phyloP scores from a whole-genome alignment of 2,329 filamentous ascomycete genomes.

The Calonectria pteridis region DNA sequence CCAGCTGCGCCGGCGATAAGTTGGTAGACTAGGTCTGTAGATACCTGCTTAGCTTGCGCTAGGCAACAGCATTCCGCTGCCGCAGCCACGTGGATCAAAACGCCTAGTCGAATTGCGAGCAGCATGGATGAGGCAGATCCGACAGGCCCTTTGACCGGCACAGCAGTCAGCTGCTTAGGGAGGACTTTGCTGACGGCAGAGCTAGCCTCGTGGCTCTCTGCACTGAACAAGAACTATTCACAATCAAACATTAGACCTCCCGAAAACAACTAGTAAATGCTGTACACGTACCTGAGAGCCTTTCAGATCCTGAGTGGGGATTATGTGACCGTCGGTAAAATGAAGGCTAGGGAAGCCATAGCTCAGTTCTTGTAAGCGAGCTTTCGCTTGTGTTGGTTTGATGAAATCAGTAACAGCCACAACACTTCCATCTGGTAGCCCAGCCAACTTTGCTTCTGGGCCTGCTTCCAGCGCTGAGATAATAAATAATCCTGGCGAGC shows the following conservation, averaged over 20 bases:
- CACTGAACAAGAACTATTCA: not conserved
- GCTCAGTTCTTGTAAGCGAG: not conserved
- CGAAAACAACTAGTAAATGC: too few species aligned
- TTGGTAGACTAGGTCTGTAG: not conserved
- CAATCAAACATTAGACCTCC: not conserved
- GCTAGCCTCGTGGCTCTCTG: not conserved
- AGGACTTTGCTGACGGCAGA: not conserved
- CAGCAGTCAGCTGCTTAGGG: not conserved
- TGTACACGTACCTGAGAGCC: not conserved
- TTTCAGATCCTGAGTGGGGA: not conserved
- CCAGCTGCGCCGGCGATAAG: not conserved
- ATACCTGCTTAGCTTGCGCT: not conserved
- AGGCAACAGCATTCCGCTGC: not conserved
- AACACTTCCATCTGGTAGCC: not conserved
- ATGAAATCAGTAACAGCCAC: not conserved
- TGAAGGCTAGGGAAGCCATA: not conserved
- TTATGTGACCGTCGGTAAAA: not conserved
- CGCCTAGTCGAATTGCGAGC: not conserved
- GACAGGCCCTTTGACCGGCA: not conserved
- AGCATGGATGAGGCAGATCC: not conserved
- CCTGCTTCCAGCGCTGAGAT: not conserved
- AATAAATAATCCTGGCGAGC: not conserved
- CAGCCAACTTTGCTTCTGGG: not conserved
- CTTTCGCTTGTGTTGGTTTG: not conserved
- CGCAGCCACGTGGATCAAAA: not conserved